A percentile compares a stretch with the other conserved stretches of the same genome.
These are phyloP conservation scores for Kwoniella pini DNA, from an alignment of 768 basidiomycete species.

Conservation along the genomic window DNA sequence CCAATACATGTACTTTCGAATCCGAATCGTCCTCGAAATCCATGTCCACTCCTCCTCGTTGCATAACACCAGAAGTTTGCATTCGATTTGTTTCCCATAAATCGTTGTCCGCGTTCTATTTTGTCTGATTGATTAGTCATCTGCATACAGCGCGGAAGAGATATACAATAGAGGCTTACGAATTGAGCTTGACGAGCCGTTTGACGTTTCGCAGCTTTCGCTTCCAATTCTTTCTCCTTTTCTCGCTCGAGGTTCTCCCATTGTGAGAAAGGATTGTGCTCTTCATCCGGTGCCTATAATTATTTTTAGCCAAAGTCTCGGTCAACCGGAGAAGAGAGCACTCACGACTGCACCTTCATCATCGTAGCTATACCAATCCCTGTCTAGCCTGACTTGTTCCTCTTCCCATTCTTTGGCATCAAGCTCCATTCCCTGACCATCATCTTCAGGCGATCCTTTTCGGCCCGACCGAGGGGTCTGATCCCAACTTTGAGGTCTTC, in stretches of 20 bases:
- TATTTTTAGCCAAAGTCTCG: neutral
- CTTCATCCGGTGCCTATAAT: slow-evolving; percentile 68
- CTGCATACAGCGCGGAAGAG: neutral
- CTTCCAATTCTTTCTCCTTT: slow-evolving; percentile 53
- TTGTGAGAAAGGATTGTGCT: slow-evolving; percentile 86
- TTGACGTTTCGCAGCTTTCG: slow-evolving; percentile 65
- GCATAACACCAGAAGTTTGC: slow-evolving; percentile 91
- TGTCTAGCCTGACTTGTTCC: slow-evolving; percentile 84
- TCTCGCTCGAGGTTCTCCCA: slow-evolving; percentile 74
- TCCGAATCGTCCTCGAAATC: slow-evolving; percentile 97
- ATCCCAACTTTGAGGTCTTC: slow-evolving; percentile 43
- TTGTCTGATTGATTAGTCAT: slow-evolving; percentile 27
- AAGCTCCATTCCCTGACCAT: slow-evolving; percentile 53
- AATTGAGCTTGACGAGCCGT: slow-evolving; percentile 97
- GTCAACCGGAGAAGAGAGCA: neutral
- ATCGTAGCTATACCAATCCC: slow-evolving; percentile 94
- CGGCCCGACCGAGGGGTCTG: slow-evolving; percentile 45
- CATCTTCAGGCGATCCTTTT: slow-evolving; percentile 29
- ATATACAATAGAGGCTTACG: slow-evolving; percentile 59
- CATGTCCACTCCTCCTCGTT: slow-evolving; percentile 79
- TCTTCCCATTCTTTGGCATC: slow-evolving; percentile 95
- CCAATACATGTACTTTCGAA: slow-evolving; percentile 87
- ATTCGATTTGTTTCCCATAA: slow-evolving; percentile 98
- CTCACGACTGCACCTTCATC: slow-evolving; percentile 78
- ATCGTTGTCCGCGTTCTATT: slow-evolving; percentile 95